phyloP scores from a whole-genome alignment of 352 stramenopile species.

The Vaucheria bursata region DNA sequence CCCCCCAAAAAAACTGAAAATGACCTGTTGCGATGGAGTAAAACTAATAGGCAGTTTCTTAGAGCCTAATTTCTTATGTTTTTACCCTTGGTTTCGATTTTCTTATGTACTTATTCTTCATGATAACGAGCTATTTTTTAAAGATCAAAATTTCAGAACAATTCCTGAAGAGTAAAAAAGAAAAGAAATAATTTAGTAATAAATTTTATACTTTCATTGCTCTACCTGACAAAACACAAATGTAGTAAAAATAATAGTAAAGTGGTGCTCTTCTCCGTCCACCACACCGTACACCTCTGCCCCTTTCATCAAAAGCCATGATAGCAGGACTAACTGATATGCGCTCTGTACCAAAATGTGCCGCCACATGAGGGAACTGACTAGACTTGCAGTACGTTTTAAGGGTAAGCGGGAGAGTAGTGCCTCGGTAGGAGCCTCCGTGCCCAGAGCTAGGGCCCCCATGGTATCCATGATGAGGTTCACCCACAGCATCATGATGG shows the following conservation, averaged over 20 bases:
- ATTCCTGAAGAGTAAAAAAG: too few relatives aligned
- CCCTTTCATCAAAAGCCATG: constrained; percentile 47
- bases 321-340: constrained; percentile 75
- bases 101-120: too few relatives aligned
- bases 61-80: too few relatives aligned
- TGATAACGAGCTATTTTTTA: too few relatives aligned
- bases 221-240: constrained; percentile 82
- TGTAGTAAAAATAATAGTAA: constrained; percentile 91
- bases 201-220: too few relatives aligned
- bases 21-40: too few relatives aligned
- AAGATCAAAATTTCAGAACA: too few relatives aligned
- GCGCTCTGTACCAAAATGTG: constrained; percentile 82
- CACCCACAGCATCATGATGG: constrained; percentile 93
- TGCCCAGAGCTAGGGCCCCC: constrained; percentile 85
- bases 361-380: constrained; percentile 82
- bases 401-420: constrained; percentile 80
- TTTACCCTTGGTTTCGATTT: too few relatives aligned
- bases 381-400: constrained; percentile 70
- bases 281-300: constrained; percentile 33
- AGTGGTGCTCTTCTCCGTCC: constrained; percentile 61
- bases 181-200: too few relatives aligned
- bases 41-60: too few relatives aligned
- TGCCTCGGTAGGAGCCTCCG: constrained; percentile 71
- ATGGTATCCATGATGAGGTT: constrained; percentile 98
- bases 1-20: too few relatives aligned